These are phyloP conservation scores for Termitomyces sp. DNA, from an alignment of 768 basidiomycete species.

Conservation along the genomic window DNA sequence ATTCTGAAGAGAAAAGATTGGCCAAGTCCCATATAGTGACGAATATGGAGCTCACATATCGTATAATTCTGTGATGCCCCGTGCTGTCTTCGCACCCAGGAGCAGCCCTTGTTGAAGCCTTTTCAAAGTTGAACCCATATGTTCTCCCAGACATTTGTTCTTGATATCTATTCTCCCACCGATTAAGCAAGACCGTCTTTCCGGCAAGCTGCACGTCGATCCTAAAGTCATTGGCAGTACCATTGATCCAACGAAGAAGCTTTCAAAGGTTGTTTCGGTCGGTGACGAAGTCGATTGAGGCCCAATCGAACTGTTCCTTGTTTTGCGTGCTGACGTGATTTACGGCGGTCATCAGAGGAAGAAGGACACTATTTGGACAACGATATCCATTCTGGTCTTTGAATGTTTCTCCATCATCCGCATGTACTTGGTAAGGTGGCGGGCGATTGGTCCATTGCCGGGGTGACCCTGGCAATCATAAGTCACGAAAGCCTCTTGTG, in stretches of 20 bases:
- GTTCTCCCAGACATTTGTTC: constrained; percentile 32
- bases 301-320: constrained; percentile 32
- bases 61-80: constrained; percentile 59
- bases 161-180: constrained; percentile 43
- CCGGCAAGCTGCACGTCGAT: constrained; percentile 68
- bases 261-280: constrained; percentile 67
- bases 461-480: constrained; percentile 37
- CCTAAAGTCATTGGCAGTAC: constrained; percentile 45
- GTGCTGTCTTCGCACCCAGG: constrained; percentile 43
- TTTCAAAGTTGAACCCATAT: constrained; percentile 62
- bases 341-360: constrained; percentile 58
- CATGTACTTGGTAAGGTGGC: constrained; percentile 47
- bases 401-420: constrained; percentile 44
- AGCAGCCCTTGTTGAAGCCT: constrained; percentile 42
- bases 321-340: constrained; percentile 34
- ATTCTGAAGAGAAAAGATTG: constrained; percentile 31
- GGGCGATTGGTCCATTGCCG: constrained; percentile 41
- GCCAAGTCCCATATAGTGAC: neutral
- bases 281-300: constrained; percentile 43
- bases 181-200: constrained; percentile 53
- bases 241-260: constrained; percentile 51
- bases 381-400: constrained; percentile 56
- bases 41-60: constrained; percentile 43
- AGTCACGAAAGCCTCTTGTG: neutral
- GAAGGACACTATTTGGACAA: constrained; percentile 28